A percentile compares a stretch with the other conserved stretches of the same genome.
Conservation (phyloP, 1,284 basidiomycete species). For the Ganoderma resinaceum region DNA sequence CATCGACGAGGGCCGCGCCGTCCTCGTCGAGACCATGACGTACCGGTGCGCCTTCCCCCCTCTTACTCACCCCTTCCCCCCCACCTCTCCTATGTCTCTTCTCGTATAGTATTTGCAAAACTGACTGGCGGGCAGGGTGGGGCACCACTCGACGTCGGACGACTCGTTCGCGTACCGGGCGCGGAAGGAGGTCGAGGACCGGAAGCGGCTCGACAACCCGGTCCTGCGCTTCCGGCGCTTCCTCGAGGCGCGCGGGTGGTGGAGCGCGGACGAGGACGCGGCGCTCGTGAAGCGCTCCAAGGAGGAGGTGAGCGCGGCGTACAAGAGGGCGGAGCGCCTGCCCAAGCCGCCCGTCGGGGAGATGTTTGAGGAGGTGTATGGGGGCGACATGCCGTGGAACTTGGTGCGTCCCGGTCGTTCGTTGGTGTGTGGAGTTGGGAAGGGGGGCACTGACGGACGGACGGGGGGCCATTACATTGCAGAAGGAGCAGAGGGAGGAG, state of each 20-base stretch:
- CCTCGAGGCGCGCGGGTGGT: constrained; percentile 88
- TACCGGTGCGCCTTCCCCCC: constrained; percentile 63
- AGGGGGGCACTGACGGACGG: constrained; percentile 10
- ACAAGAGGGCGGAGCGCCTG: constrained; percentile 79
- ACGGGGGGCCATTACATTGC: constrained; percentile 22
- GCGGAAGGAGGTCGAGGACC: constrained; percentile 85
- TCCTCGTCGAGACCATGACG: constrained; percentile 92
- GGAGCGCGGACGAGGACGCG: constrained; percentile 81
- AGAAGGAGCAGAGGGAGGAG: constrained; percentile 89
- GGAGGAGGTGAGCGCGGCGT: constrained; percentile 78
- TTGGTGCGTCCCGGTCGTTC: constrained; percentile 61
- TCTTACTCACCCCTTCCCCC: neutral
- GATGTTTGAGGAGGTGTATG: constrained; percentile 91
- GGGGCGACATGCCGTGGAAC: constrained; percentile 85
- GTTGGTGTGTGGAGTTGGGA: constrained; percentile 5
- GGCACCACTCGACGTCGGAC: constrained; percentile 96
- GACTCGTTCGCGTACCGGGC: constrained; percentile 92
- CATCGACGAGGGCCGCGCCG: constrained; percentile 81
- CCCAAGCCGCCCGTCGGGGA: constrained; percentile 76
- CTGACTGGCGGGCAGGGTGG: constrained; percentile 56
- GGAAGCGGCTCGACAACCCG: constrained; percentile 89
- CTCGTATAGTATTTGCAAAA: neutral
- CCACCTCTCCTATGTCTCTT: neutral
- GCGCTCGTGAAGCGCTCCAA: constrained; percentile 74
- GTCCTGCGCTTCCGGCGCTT: constrained; percentile 85